Conservation (phyloP, 2,329 filamentous ascomycete genomes). For the Thielaviopsis ethacetica region DNA sequence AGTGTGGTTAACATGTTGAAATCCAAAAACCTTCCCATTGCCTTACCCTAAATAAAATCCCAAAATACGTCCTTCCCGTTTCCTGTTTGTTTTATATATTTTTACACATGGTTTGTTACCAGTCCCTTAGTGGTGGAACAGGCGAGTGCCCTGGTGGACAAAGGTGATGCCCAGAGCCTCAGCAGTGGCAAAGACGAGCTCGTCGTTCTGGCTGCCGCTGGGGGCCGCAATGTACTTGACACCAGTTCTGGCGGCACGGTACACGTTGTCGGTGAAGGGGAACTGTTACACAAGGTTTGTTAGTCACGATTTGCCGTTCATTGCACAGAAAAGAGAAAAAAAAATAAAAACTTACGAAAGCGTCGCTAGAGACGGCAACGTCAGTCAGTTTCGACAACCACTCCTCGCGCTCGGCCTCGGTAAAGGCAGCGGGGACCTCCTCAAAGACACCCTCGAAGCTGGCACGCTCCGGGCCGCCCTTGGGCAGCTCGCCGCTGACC, state of each 20-base stretch:
- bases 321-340: background rate
- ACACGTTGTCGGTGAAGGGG: constrained; percentile 97
- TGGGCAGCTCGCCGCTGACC: constrained; percentile 77
- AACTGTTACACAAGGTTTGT: constrained; percentile 38
- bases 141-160: constrained; percentile 80
- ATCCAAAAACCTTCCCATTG: background rate
- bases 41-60: constrained; percentile 1
- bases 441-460: constrained; percentile 84
- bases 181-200: constrained; percentile 68
- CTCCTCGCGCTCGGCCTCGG: constrained; percentile 63
- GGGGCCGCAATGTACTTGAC: constrained; percentile 94
- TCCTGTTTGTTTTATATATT: background rate
- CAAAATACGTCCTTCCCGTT: constrained; percentile 1
- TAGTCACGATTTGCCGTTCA: constrained; percentile 13
- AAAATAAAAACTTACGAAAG: constrained; percentile 53
- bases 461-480: constrained; percentile 65
- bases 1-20: constrained; percentile 7
- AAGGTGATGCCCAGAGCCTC: constrained; percentile 88
- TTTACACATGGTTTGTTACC: background rate
- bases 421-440: constrained; percentile 70
- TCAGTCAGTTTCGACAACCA: constrained; percentile 72
- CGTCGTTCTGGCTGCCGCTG: constrained; percentile 74
- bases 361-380: constrained; percentile 83
- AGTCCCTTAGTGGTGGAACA: constrained; percentile 73
- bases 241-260: constrained; percentile 73